Base-by-base conservation (phyloP, 2,329 filamentous ascomycete genomes). In the Calonectria pseudoturangicola region DNA sequence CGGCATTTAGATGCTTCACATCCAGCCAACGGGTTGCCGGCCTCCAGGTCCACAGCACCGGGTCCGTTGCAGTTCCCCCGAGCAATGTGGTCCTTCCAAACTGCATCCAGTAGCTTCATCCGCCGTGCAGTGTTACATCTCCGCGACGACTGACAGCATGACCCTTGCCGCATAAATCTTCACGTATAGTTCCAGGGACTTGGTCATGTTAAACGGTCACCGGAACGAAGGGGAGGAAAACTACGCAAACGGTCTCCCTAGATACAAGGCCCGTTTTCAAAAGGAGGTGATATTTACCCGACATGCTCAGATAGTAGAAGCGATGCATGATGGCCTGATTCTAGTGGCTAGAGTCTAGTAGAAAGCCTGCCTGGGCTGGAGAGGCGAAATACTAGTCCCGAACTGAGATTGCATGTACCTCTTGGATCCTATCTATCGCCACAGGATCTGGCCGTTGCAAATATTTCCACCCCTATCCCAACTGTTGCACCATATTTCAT, bases 11-110 rank as follows among this genome's bases (percentile, higher is more conserved):
- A 39, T 43, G 28, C 51, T 15, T 27, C 39, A 10, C 63, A 28
- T 48, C 50, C 27, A 8, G 43, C 68, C 68, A 70, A 60, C 68
- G 28, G 50, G 21, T 36, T 70, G 12, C 50, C 30, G 45, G 12
- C 50, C 15, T 66, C 68, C 43, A 28, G 63, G 45, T 54, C 63
- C 63, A 66, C 69, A 71, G 54, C 45, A n/a, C 68, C 16, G 45
- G 63, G 63, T 51, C 54, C 30, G 18, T 4, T 45, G 68, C 51
- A 48, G 36, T n/a, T 63, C 33, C 16, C 16, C 21, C 16, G 33
- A 21, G 16, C 18, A 13, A 15, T 21, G 21, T 41, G 28, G 43
- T 18, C 5, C 69, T 54, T 48, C 30, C 28, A n/a, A 62, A 25
- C 63, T 63, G 51, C 63, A 51, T 54, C 33, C 36, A 54, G 39